These are phyloP conservation scores for Lachancea sp. DNA, from an alignment of 805 yeast genomes.

Conservation along the genomic window DNA sequence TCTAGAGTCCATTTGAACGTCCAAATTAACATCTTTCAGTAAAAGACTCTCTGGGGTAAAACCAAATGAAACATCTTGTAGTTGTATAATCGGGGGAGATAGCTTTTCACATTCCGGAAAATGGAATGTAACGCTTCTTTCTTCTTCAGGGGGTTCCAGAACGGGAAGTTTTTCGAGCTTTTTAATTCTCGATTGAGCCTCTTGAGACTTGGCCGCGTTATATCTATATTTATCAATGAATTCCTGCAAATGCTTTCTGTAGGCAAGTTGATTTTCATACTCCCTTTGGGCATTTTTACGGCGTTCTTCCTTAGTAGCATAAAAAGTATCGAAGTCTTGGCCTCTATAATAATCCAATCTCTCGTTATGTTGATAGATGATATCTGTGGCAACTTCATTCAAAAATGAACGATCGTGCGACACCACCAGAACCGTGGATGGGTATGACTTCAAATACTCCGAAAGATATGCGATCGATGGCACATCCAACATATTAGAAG, in stretches of 20 bases:
- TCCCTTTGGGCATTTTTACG: constrained; percentile 88
- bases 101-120: constrained; percentile 93
- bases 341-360: constrained; percentile 94
- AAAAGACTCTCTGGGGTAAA: constrained; percentile 61
- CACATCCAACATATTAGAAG: constrained; percentile 99
- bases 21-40: constrained; percentile 73
- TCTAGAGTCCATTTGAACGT: constrained; percentile 89
- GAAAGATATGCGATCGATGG: constrained; percentile 95
- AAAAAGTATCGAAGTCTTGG: constrained; percentile 87
- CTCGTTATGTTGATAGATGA: constrained; percentile 95
- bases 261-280: constrained; percentile 96
- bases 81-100: constrained; percentile 89
- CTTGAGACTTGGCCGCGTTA: constrained; percentile 95
- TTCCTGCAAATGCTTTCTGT: constrained; percentile 84
- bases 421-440: constrained; percentile 88
- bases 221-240: constrained; percentile 95
- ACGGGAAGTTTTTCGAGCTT: constrained; percentile 91
- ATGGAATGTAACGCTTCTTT: constrained; percentile 71
- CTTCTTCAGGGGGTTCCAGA: constrained; percentile 92
- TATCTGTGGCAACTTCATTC: constrained; percentile 97
- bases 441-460: constrained; percentile 80
- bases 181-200: constrained; percentile 96
- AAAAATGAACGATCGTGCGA: constrained; percentile 97
- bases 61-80: constrained; percentile 82
- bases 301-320: constrained; percentile 91